These are phyloP conservation scores for Corinectria fuckeliana DNA, from an alignment of 2,329 filamentous ascomycete genomes.

Conservation along the genomic window DNA sequence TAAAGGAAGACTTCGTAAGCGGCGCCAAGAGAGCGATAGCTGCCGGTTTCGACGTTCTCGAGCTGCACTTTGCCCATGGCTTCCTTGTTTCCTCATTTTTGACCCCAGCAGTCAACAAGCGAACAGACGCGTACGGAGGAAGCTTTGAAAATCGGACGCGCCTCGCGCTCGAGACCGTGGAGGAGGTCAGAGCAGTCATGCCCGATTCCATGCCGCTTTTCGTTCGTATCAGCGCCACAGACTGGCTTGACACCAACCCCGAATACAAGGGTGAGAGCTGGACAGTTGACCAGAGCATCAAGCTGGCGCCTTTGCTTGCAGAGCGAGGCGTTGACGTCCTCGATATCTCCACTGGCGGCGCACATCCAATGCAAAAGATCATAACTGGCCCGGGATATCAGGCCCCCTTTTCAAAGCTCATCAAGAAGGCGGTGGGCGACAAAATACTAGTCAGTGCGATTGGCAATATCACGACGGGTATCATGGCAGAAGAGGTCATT, in stretches of 20 bases:
- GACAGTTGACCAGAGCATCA: conserved; percentile 68
- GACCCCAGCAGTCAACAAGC: conserved; percentile 71
- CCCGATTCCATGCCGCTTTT: conserved; percentile 75
- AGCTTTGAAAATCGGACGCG: conserved; percentile 75
- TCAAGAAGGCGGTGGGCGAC: conserved; percentile 75
- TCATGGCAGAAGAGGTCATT: conserved; percentile 56
- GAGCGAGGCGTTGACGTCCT: conserved; percentile 75
- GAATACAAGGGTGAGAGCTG: conserved; percentile 65
- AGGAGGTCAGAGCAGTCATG: conserved; percentile 66
- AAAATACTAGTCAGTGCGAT: conserved; percentile 55
- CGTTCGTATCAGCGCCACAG: conserved; percentile 74
- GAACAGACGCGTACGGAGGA: conserved; percentile 72
- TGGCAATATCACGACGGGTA: conserved; percentile 54
- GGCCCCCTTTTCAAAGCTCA: conserved; percentile 70
- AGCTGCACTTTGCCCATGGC: conserved; percentile 80
- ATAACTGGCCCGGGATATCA: conserved; percentile 71
- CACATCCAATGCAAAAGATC: conserved; percentile 65
- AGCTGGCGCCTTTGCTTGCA: conserved; percentile 68
- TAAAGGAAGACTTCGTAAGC: conserved; percentile 66
- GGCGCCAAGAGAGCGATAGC: conserved; percentile 62
- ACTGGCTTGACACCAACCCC: conserved; percentile 72
- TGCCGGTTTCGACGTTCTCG: conserved; percentile 72
- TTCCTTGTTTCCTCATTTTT: conserved; percentile 77
- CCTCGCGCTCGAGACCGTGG: conserved; percentile 70
- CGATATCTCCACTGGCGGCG: conserved; percentile 74